Evolutionary conservation across 495 filamentous ascomycete species (phyloP).

Genomic region (Cudoniella acicularis): DNA sequence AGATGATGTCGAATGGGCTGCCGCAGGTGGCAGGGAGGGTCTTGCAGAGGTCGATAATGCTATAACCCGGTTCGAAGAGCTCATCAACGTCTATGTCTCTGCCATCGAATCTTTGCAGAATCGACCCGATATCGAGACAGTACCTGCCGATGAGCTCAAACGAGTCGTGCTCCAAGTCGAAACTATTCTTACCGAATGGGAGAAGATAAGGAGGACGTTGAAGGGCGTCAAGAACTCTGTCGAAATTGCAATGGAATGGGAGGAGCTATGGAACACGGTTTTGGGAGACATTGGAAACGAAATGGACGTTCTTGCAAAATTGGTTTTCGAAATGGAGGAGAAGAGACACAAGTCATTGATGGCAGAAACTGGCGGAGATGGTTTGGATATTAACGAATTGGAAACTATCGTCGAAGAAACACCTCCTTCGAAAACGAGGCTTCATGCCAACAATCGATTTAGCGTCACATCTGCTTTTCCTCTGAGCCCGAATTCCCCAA

Average conservation of each 20-base stretch:
- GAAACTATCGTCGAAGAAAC: slow-evolving; percentile 94
- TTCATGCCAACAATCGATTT: slow-evolving; percentile 54
- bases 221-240: slow-evolving; percentile 82
- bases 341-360: slow-evolving; percentile 71
- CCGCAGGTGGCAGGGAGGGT: slow-evolving; percentile 84
- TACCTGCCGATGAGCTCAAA: slow-evolving; percentile 63
- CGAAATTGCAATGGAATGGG: slow-evolving; percentile 97
- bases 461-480: slow-evolving; percentile 59
- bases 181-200: slow-evolving; percentile 77
- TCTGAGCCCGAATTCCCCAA: slow-evolving; percentile 53
- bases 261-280: slow-evolving; percentile 91
- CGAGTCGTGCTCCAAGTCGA: slow-evolving; percentile 84
- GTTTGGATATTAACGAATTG: slow-evolving; percentile 81
- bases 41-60: slow-evolving; percentile 85
- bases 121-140: slow-evolving; percentile 68
- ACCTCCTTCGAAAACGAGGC: slow-evolving; percentile 45
- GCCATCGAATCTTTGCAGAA: slow-evolving; percentile 86
- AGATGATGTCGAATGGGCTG: slow-evolving; percentile 97
- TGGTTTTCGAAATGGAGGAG: slow-evolving; percentile 97
- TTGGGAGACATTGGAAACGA: slow-evolving; percentile 91
- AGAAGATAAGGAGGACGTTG: slow-evolving; percentile 68
- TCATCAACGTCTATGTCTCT: slow-evolving; percentile 84
- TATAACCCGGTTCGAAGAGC: slow-evolving; percentile 75
- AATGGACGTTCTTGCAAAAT: slow-evolving; percentile 72
- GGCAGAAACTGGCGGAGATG: slow-evolving; percentile 52